A percentile compares a stretch with the other conserved stretches of the same genome.
These are phyloP conservation scores for Diaporthe sp. DNA, from an alignment of 2,329 filamentous ascomycete genomes.

Conservation along the genomic window DNA sequence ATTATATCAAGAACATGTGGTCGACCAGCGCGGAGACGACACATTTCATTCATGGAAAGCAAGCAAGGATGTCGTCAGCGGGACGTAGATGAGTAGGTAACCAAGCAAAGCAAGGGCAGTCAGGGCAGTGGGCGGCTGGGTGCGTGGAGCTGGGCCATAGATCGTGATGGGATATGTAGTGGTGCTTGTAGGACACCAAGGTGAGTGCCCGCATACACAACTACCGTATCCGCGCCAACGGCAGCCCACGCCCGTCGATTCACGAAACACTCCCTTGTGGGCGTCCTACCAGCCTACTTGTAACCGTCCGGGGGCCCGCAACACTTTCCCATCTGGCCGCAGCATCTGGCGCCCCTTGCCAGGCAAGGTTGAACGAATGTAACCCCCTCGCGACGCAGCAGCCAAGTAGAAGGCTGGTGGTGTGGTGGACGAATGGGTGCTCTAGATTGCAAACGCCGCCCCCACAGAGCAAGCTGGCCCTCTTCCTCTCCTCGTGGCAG, in stretches of 20 bases:
- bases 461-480: not conserved
- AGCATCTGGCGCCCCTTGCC: not conserved
- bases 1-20: not conserved
- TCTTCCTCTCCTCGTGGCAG: not conserved
- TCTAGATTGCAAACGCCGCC: not conserved
- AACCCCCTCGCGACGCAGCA: slow-evolving; percentile 18
- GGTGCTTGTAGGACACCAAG: not conserved
- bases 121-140: not conserved
- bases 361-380: slow-evolving; percentile 10
- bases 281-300: not conserved
- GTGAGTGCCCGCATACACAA: not conserved
- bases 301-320: not conserved
- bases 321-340: not conserved
- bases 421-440: not conserved
- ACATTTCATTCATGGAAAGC: not conserved
- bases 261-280: slow-evolving; percentile 3
- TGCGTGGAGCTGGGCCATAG: not conserved
- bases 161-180: not conserved
- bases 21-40: not conserved
- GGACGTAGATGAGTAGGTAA: not conserved
- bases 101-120: not conserved
- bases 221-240: not conserved
- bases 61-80: not conserved
- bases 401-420: not conserved
- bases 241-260: not conserved